phyloP scores from a whole-genome alignment of 805 yeast species.

The Metschnikowia similis region DNA sequence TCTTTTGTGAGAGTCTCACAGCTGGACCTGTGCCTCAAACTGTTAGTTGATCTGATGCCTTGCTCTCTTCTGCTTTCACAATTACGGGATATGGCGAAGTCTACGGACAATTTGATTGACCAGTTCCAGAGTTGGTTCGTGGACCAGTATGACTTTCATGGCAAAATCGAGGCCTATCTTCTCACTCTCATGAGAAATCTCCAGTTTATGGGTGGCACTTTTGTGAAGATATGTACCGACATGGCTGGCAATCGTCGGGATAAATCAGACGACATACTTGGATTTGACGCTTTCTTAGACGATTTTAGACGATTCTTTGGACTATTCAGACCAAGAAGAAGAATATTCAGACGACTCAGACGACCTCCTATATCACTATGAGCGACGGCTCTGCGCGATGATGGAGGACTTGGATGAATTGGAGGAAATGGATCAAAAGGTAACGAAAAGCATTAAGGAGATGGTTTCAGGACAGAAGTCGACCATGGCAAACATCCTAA shows the following conservation, averaged over 20 bases:
- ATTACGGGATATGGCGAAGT: not conserved
- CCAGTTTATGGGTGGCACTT: not conserved
- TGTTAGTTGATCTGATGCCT: not conserved
- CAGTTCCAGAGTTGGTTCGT: not conserved
- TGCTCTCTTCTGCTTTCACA: not conserved
- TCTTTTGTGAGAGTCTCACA: not conserved
- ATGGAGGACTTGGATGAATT: not conserved
- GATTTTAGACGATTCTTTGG: too few species aligned
- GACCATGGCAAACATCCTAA: not conserved
- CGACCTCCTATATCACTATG: not conserved
- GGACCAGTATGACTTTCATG: not conserved
- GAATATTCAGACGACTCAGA: not conserved
- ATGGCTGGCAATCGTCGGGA: not conserved
- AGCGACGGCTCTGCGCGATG: not conserved
- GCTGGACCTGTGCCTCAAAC: not conserved
- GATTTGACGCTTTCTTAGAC: too few species aligned
- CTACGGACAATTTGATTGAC: not conserved
- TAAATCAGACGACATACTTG: too few species aligned
- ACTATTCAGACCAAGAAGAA: too few species aligned
- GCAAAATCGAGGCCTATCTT: not conserved
- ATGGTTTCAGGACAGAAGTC: not conserved
- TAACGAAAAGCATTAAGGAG: not conserved
- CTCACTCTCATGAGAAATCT: not conserved
- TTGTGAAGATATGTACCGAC: not conserved
- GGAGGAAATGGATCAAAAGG: not conserved